phyloP scores from a whole-genome alignment of 2,329 filamentous ascomycete genomes.

The Penicillium sp. region DNA sequence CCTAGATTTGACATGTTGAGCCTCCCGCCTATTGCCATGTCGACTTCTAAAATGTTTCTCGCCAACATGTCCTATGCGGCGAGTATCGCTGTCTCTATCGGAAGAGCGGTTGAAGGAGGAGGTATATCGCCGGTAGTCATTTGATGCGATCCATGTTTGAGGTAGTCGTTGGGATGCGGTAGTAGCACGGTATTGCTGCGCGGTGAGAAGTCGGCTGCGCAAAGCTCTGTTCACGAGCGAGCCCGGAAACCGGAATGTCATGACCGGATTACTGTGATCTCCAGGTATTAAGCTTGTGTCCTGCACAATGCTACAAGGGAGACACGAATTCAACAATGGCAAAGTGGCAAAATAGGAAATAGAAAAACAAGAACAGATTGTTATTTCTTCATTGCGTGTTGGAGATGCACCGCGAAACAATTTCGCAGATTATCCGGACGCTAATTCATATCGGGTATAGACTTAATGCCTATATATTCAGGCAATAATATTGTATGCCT shows the following conservation, averaged over 20 bases:
- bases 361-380: not conserved
- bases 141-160: not conserved
- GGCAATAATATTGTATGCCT: not conserved
- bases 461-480: not conserved
- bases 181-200: slow-evolving; percentile 7
- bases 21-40: not conserved
- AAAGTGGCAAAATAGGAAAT: not conserved
- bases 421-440: slow-evolving; percentile 12
- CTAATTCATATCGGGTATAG: slow-evolving; percentile 13
- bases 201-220: slow-evolving; percentile 16
- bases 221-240: slow-evolving; percentile 22
- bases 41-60: not conserved
- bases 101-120: not conserved
- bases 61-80: not conserved
- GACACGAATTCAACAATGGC: not conserved
- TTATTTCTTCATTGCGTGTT: not conserved
- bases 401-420: slow-evolving; percentile 8
- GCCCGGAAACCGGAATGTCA: slow-evolving; percentile 17
- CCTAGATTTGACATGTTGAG: not conserved
- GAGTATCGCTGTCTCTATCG: not conserved
- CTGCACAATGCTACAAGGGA: not conserved
- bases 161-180: not conserved
- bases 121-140: not conserved
- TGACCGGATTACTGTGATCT: slow-evolving; percentile 7
- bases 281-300: not conserved